Conservation (phyloP, 768 basidiomycete genomes). For the Mycena vulgaris region DNA sequence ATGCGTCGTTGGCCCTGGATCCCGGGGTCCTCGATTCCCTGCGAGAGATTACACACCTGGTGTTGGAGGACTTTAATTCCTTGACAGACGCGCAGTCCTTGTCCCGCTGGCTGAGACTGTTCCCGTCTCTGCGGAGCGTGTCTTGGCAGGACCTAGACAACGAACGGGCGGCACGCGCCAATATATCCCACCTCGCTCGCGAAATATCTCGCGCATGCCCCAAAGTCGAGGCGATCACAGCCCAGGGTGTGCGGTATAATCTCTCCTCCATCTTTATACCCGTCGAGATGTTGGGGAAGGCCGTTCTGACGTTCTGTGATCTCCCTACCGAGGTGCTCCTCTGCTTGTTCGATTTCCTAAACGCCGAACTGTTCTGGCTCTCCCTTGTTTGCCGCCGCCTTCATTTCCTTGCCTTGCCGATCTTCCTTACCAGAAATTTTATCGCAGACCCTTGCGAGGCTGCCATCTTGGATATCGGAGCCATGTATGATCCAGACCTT, state of each 20-base stretch:
- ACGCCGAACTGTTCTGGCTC: slow-evolving; percentile 1
- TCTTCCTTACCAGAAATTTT: slow-evolving; percentile 5
- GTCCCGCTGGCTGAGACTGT: slow-evolving; percentile 17
- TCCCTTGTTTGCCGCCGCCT: slow-evolving; percentile 24
- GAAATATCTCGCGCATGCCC: slow-evolving; percentile 22
- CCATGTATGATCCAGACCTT: background rate
- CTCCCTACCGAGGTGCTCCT: slow-evolving; percentile 23
- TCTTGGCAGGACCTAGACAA: background rate
- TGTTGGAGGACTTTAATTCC: slow-evolving; percentile 8
- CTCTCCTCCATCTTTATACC: background rate
- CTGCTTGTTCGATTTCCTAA: slow-evolving; percentile 1
- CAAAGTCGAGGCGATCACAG: background rate
- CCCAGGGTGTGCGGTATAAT: background rate
- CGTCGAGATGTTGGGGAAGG: no score
- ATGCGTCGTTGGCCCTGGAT: slow-evolving; percentile 14
- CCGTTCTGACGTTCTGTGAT: background rate
- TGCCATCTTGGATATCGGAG: background rate
- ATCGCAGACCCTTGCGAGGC: background rate
- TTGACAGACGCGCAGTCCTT: background rate
- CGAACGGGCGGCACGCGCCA: no score
- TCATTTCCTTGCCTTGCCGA: slow-evolving; percentile 23
- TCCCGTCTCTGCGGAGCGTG: slow-evolving; percentile 9
- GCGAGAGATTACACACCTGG: slow-evolving; percentile 18
- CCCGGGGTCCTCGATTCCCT: background rate
- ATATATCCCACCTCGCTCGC: background rate